Base-by-base conservation (phyloP, 495 filamentous ascomycete genomes). In the Hypoxylon cercidicola region DNA sequence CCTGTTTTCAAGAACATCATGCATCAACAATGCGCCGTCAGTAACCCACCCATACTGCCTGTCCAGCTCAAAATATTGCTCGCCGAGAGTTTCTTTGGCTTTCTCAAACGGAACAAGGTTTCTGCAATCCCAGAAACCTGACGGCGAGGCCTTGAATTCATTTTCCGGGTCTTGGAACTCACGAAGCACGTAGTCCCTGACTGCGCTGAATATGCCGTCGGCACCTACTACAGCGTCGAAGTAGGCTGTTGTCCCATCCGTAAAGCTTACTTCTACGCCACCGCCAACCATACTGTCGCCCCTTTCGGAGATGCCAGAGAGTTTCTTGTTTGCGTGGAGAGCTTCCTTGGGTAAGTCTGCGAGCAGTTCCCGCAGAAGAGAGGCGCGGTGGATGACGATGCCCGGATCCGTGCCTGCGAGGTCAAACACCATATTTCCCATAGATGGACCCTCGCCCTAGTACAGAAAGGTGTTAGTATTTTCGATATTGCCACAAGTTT, bases 221-320 rank as follows among this genome's bases (percentile, higher is more conserved):
- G 56, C 64, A 4, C 64, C 64, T 20, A 67, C 51, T 10, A 66
- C 47, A 5, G 47, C 49, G 40, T 66, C 62, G 32, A 53, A 59
- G 15, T 40, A 9, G 8, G 44, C 15, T 28, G 25, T 28, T 28
- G 25, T 28, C 25, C 25, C 25, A 7, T 28, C 25, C 7, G 25
- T 28, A 7, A 28, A 28, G 25, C 7, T 28, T 7, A 28, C 25
- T 28, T 28, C 25, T 28, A 28, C 7, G 7, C 25, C 7, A 7
- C 25, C 25, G 3, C 25, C 7, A 28, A 7, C 25, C 3, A 3
- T 7, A 28, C 3, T 28, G 7, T 19, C 15, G 10, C 15, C 40
- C 8, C 15, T 43, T 43, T 19, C 16, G 40, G 16, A 16, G 15
- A 43, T 43, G 6, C 13, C 15, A 4, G n/a, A 2, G n/a, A 43